Evolutionary conservation across 768 basidiomycete genomes (phyloP).

Genomic region (Boletus fagicola): DNA sequence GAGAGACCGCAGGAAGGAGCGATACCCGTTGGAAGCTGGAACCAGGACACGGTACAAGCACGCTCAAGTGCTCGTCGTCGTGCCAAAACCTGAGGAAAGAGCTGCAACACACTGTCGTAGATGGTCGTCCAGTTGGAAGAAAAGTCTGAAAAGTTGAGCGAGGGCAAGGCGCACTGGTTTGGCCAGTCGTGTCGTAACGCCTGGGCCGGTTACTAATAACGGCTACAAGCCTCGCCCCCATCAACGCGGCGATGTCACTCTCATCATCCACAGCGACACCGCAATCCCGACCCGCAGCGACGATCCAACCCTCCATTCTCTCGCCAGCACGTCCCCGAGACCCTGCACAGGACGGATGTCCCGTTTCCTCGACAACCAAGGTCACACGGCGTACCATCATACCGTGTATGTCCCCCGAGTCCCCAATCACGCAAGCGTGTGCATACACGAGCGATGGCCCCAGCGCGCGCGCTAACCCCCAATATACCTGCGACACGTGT

Average conservation of each 20-base stretch:
- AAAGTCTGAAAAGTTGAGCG: conserved; percentile 21
- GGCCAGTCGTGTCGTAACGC: conserved; percentile 33
- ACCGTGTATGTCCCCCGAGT: neutral
- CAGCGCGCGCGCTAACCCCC: conserved; percentile 33
- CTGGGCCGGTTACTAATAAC: conserved; percentile 29
- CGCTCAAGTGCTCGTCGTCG: conserved; percentile 17
- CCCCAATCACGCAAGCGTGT: conserved; percentile 3
- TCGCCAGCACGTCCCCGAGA: neutral
- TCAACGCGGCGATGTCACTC: conserved; percentile 22
- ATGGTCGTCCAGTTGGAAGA: conserved; percentile 22
- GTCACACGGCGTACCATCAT: neutral
- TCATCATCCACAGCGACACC: conserved; percentile 6
- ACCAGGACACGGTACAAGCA: conserved; percentile 24
- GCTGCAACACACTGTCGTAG: conserved; percentile 7
- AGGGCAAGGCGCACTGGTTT: conserved; percentile 32
- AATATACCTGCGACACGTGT: conserved; percentile 32
- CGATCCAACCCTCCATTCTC: neutral
- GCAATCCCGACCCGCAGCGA: conserved; percentile 6
- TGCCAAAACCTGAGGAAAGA: conserved; percentile 10
- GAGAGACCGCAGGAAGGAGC: conserved; percentile 19
- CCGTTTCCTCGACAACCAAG: neutral
- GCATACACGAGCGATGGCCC: conserved; percentile 1
- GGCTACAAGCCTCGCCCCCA: conserved; percentile 20
- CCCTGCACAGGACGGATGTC: neutral
- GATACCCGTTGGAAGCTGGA: conserved; percentile 19